A percentile compares a stretch with the other conserved stretches of the same genome.
phyloP scores from a whole-genome alignment of 345 rosid genomes.

The Citrus hindsii region DNA sequence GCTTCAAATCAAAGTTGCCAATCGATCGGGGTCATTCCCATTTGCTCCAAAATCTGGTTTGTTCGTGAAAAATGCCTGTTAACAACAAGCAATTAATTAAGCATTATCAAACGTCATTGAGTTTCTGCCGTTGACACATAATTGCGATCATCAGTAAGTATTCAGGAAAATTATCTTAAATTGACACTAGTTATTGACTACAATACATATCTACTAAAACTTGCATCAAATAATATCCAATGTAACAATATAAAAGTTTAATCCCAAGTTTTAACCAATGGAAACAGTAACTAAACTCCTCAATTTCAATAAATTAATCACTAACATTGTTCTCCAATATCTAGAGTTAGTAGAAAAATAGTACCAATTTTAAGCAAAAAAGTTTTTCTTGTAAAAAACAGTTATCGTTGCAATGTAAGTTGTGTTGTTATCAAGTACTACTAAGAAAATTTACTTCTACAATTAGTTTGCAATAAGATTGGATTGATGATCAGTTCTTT shows the following conservation, averaged over 20 bases:
- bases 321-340: no score
- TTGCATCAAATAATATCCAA: not conserved
- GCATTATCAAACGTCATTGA: not conserved
- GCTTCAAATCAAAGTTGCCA: slow-evolving; percentile 68
- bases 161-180: not conserved
- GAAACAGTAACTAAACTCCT: not conserved
- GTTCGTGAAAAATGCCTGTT: slow-evolving; percentile 89
- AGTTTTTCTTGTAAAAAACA: no score
- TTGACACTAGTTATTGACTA: no score
- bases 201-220: not conserved
- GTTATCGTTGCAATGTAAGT: no score
- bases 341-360: no score
- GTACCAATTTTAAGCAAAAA: no score
- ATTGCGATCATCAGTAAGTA: not conserved
- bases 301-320: no score
- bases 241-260: no score
- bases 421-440: no score
- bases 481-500: no score
- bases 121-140: not conserved
- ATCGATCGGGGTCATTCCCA: slow-evolving; percentile 61
- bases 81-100: slow-evolving; percentile 8
- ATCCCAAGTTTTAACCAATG: not conserved
- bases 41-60: slow-evolving; percentile 70
- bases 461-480: no score
- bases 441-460: no score